phyloP scores from a whole-genome alignment of 2,329 filamentous ascomycete genomes.

The Fusarium tupiense region DNA sequence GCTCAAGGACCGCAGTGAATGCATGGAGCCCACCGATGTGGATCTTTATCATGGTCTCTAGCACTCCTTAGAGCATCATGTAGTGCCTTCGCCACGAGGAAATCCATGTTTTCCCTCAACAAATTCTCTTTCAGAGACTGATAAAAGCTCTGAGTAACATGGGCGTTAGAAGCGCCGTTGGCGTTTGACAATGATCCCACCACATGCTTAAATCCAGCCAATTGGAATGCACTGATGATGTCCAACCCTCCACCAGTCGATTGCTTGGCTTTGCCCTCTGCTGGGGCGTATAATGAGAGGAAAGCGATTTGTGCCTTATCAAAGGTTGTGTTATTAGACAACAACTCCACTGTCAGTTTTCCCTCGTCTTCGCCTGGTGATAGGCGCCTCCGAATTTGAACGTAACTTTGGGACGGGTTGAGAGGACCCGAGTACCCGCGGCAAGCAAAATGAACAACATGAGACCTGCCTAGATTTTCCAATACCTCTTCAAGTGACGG shows the following conservation, averaged over 20 bases:
- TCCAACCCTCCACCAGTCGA: not conserved
- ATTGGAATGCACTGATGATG: not conserved
- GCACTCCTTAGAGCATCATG: not conserved
- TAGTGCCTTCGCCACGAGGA: not conserved
- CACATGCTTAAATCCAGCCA: not conserved
- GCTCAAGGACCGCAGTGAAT: not conserved
- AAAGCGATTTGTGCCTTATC: not conserved
- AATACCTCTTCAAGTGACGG: not conserved
- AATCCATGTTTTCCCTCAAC: not conserved
- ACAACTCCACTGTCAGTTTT: not conserved
- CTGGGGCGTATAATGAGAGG: not conserved
- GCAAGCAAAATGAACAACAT: not conserved
- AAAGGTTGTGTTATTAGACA: not conserved
- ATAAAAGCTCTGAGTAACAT: not conserved
- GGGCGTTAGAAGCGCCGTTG: not conserved
- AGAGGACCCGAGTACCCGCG: not conserved
- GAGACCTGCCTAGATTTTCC: not conserved
- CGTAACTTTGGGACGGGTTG: not conserved
- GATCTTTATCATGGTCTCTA: not conserved
- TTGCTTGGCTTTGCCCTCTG: not conserved
- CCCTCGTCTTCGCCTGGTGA: not conserved
- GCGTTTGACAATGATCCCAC: not conserved
- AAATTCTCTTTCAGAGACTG: not conserved
- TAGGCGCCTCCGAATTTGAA: not conserved
- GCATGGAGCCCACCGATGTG: not conserved